Evolutionary conservation across 2,329 filamentous ascomycete genomes (phyloP).

Genomic region (Anthostomella pinea): DNA sequence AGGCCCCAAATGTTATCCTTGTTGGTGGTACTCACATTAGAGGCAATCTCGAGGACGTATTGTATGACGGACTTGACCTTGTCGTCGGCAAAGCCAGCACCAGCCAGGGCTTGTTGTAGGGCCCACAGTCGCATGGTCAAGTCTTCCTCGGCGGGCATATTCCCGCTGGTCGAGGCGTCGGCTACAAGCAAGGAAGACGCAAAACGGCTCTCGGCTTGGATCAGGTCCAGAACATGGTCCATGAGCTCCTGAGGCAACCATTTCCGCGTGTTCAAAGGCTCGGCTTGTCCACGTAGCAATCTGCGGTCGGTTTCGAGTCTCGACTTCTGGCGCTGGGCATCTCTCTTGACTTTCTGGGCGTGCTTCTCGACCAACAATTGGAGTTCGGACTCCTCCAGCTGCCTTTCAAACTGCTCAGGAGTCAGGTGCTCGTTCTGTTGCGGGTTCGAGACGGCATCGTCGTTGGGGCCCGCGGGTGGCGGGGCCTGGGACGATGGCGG

Average conservation of each 20-base stretch:
- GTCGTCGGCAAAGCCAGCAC: conserved; percentile 64
- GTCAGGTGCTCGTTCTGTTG: conserved; percentile 47
- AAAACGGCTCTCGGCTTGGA: conserved; percentile 63
- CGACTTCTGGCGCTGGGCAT: conserved; percentile 71
- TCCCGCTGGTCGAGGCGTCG: conserved; percentile 44
- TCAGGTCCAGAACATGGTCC: conserved; percentile 72
- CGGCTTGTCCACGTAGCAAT: conserved; percentile 74
- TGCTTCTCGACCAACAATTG: conserved; percentile 85
- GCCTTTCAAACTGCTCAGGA: conserved; percentile 85
- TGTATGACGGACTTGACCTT: conserved; percentile 63
- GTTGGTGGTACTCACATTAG: conserved; percentile 52
- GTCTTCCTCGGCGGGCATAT: conserved; percentile 70
- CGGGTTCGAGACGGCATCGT: conserved; percentile 8
- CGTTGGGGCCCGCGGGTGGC: conserved; percentile 14
- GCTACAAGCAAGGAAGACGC: conserved; percentile 47
- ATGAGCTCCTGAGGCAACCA: conserved; percentile 81
- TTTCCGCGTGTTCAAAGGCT: conserved; percentile 66
- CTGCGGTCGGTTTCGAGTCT: conserved; percentile 84
- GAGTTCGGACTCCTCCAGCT: conserved; percentile 86
- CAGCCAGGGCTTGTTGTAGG: conserved; percentile 68
- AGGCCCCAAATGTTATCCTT: conserved; percentile 79
- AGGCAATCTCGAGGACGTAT: conserved; percentile 64
- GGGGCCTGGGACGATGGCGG: conserved; percentile 26
- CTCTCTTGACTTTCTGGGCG: conserved; percentile 73
- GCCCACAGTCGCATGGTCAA: conserved; percentile 80